Evolutionary conservation across 768 basidiomycete species (phyloP), one percentile per base, ranked within the genome.

Genomic region (Galerina sulciceps): DNA sequence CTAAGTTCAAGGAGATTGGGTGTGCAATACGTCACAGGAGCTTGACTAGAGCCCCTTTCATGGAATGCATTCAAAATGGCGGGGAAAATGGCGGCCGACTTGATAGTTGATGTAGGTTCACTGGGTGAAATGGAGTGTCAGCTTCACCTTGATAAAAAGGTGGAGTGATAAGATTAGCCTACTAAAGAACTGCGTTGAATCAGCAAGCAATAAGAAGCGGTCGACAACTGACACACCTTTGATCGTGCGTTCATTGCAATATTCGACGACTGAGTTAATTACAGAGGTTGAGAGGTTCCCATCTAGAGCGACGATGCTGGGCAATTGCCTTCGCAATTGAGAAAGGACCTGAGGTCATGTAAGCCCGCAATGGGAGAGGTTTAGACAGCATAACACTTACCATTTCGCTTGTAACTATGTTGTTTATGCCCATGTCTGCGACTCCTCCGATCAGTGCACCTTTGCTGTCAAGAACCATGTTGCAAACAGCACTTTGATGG

Each of bases 51-150:
- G 18, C 56, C 55, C 15, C 58, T 57, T 59, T 53, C 58, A 43
- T 68, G 68, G 45, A 78, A 61, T 6, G 74, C 76, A 13, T 79
- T 72, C 4, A 75, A 69, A 49, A 91, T 72, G 0, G 91, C 86
- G 0, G 86, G 81, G 5, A 97, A 68, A 58, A 99, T 86, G 2
- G 80, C 76, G 1, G 79, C 76, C 0, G 91, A 88, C 75, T 99
- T 99, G 44, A 81, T 74, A n/a, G 89, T 80, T 0, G 95, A 97
- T 1, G 97, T 99, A 1, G 97, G 96, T 73, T 99, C 97, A 71
- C 91, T 93, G 61, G 8, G 26, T 31, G 26, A 31, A n/a, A 59
- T 52, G 36, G 44, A 18, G 36, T 64, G 36, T 46, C 58, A 66
- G 63, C 59, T 49, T 43, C 46, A 35, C 31, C 11, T 10, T 18